Percentiles rank a stretch among this genome's conserved stretches.
These are phyloP conservation scores for Bryopsis sp. DNA, from an alignment of 139 green algal species.

Conservation along the genomic window DNA sequence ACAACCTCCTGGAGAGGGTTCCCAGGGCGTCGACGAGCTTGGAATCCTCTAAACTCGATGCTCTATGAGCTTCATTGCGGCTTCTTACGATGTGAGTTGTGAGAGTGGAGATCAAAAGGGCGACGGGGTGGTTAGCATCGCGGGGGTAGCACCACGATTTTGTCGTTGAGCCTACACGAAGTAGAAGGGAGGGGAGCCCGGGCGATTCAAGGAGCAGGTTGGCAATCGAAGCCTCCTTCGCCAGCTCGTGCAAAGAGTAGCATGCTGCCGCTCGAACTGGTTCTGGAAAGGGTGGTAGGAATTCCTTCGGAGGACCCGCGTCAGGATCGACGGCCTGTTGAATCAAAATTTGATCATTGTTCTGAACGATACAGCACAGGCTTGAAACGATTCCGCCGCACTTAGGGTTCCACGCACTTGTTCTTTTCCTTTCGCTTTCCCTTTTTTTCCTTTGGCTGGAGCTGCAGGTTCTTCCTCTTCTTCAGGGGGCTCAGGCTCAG, in stretches of 20 bases:
- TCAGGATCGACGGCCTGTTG: no score
- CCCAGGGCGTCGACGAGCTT: neutral
- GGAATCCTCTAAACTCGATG: neutral
- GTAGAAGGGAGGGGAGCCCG: slow-evolving; percentile 9
- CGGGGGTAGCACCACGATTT: neutral
- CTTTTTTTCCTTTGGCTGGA: no score
- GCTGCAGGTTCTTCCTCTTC: no score
- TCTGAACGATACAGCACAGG: no score
- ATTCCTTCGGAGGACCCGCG: no score
- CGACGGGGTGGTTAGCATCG: neutral
- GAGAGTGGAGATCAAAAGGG: neutral
- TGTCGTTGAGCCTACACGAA: neutral
- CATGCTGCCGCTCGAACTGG: slow-evolving; percentile 21
- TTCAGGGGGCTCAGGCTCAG: no score
- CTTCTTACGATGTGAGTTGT: neutral
- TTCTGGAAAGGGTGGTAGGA: slow-evolving; percentile 23
- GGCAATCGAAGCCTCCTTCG: slow-evolving; percentile 11
- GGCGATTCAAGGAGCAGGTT: neutral
- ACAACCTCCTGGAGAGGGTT: slow-evolving; percentile 6
- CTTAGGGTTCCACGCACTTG: no score
- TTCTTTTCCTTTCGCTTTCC: no score
- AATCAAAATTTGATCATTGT: no score
- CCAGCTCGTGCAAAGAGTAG: slow-evolving; percentile 23
- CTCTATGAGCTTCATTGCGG: no score
- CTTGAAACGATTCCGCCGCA: no score